Percentiles rank a stretch among this genome's conserved stretches.
Conservation (phyloP, 768 basidiomycete genomes). For the Tulasnella sp. region DNA sequence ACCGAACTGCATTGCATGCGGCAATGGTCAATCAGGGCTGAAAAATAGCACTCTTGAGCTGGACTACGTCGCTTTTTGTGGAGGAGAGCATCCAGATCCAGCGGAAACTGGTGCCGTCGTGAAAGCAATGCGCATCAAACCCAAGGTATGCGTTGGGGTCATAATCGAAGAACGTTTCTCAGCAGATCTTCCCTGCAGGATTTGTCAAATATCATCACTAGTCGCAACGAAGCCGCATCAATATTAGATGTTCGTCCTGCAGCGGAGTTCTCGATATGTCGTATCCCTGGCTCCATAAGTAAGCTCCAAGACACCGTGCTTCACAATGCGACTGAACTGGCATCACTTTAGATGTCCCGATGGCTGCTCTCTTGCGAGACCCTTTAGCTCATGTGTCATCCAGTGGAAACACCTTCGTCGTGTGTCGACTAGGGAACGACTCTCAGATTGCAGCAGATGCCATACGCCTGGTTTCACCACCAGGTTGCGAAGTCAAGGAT, state of each 20-base stretch:
- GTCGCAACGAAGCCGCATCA: slow-evolving; percentile 23
- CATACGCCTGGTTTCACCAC: slow-evolving; percentile 28
- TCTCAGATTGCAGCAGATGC: slow-evolving; percentile 78
- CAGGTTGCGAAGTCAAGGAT: slow-evolving; percentile 41
- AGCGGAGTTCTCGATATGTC: slow-evolving; percentile 80
- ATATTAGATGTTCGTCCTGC: slow-evolving; percentile 74
- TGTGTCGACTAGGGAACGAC: slow-evolving; percentile 89
- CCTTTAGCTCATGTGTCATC: slow-evolving; percentile 39
- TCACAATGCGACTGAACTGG: not conserved
- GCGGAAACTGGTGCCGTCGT: slow-evolving; percentile 39
- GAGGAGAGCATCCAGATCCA: slow-evolving; percentile 60
- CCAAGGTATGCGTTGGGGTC: slow-evolving; percentile 28
- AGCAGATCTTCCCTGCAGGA: slow-evolving; percentile 32
- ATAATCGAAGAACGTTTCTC: not conserved
- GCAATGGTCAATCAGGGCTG: slow-evolving; percentile 37
- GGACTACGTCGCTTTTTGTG: slow-evolving; percentile 84
- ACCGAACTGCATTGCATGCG: slow-evolving; percentile 67
- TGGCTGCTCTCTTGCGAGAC: slow-evolving; percentile 49
- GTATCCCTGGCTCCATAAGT: slow-evolving; percentile 67
- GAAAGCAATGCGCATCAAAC: slow-evolving; percentile 36
- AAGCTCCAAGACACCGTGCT: slow-evolving; percentile 22
- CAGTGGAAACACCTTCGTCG: slow-evolving; percentile 34
- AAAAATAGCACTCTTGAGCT: slow-evolving; percentile 38
- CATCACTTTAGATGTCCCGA: slow-evolving; percentile 52
- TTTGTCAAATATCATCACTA: slow-evolving; percentile 28